These are phyloP conservation scores for Boletus holoroseus DNA, from an alignment of 1,284 basidiomycete species.

Conservation along the genomic window DNA sequence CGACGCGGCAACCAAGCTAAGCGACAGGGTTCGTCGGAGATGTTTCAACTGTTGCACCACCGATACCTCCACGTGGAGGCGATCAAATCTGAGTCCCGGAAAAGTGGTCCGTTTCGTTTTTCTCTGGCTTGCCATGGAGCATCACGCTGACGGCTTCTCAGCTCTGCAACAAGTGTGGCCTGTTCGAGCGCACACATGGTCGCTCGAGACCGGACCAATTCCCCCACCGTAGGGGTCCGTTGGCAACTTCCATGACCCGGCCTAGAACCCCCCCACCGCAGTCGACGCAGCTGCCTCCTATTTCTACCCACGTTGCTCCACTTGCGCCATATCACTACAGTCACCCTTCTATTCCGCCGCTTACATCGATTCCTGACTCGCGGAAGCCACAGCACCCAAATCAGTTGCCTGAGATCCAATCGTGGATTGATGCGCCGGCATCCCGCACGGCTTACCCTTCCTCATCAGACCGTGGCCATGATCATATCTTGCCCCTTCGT, in stretches of 20 bases:
- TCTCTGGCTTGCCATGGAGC: conserved; percentile 1
- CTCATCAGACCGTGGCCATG: conserved; percentile 30
- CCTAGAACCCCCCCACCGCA: conserved; percentile 38
- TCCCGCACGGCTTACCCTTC: conserved; percentile 28
- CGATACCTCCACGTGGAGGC: conserved; percentile 77
- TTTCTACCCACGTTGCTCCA: conserved; percentile 34
- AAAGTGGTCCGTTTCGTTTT: conserved; percentile 58
- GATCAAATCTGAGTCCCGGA: conserved; percentile 69
- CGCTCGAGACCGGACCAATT: conserved; percentile 75
- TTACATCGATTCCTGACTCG: conserved; percentile 35
- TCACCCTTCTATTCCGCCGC: conserved; percentile 47
- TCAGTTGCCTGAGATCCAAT: conserved; percentile 34
- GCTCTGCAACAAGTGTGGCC: conserved; percentile 83
- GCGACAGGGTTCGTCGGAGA: conserved; percentile 63
- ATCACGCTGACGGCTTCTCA: conserved; percentile 29
- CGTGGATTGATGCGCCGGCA: conserved; percentile 34
- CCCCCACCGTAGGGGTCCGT: conserved; percentile 69
- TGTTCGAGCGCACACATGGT: conserved; percentile 78
- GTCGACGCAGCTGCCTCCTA: conserved; percentile 35
- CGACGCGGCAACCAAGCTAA: conserved; percentile 71
- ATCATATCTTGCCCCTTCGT: conserved; percentile 29
- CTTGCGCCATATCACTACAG: conserved; percentile 44
- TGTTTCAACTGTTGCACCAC: conserved; percentile 81
- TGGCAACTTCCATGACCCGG: conserved; percentile 40
- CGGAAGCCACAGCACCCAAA: conserved; percentile 32